A percentile compares a stretch with the other conserved stretches of the same genome.
These are phyloP conservation scores for Coniella vitis DNA, from an alignment of 2,329 filamentous ascomycete genomes.

Conservation along the genomic window DNA sequence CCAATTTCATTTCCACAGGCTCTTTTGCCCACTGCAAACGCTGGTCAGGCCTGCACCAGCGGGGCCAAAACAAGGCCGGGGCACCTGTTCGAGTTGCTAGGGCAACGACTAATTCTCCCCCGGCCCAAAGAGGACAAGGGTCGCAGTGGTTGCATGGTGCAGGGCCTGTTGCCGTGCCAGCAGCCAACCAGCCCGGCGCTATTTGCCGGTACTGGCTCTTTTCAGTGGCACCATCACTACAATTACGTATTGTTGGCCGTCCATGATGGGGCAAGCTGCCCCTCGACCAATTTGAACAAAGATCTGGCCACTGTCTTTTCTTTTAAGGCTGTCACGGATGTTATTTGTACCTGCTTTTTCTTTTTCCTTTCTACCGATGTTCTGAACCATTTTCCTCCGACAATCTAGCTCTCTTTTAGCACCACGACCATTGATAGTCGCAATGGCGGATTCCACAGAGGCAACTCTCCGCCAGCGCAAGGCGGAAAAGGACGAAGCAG, in stretches of 20 bases:
- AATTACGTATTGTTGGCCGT: no score
- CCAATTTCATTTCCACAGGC: neutral
- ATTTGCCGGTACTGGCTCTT: neutral
- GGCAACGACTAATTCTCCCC: neutral
- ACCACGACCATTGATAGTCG: no score
- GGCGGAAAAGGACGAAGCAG: neutral
- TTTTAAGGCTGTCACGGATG: neutral
- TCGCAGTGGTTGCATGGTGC: no score
- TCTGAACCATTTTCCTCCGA: no score
- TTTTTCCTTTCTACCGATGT: neutral
- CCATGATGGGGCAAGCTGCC: no score
- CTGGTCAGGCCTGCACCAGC: neutral
- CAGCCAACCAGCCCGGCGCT: slow-evolving; percentile 3
- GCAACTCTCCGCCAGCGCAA: slow-evolving; percentile 15
- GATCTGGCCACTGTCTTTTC: neutral
- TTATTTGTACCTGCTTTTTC: neutral
- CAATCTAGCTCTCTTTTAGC: neutral
- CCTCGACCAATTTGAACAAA: neutral
- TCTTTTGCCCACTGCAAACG: no score
- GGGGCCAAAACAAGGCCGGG: neutral
- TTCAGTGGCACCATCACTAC: no score
- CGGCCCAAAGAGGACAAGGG: neutral
- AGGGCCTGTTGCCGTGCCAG: neutral
- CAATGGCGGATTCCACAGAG: slow-evolving; percentile 11
- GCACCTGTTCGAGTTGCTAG: slow-evolving; percentile 2